These are phyloP conservation scores for Globisporangium barbulae DNA, from an alignment of 352 stramenopile species.

Conservation along the genomic window DNA sequence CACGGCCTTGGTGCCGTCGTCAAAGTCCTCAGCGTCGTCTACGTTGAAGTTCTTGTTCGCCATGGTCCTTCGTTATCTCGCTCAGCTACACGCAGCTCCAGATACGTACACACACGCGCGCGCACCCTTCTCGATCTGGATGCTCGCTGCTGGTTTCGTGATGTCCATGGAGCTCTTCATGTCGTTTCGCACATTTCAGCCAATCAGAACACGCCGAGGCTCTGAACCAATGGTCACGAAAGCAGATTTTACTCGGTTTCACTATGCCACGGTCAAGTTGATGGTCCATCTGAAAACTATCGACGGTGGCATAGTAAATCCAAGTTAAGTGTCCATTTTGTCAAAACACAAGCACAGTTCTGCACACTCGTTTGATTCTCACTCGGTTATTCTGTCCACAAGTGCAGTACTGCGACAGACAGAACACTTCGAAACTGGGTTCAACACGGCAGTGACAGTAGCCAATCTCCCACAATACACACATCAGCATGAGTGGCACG, in stretches of 20 bases:
- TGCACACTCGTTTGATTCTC: neutral
- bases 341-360: neutral
- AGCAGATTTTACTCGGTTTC: neutral
- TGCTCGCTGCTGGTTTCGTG: conserved; percentile 1
- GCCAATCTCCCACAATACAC: neutral
- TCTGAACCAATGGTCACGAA: conserved; percentile 9
- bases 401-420: neutral
- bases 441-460: conserved; percentile 11
- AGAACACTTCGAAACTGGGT: conserved; percentile 5
- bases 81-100: neutral
- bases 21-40: conserved; percentile 78
- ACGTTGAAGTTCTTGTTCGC: conserved; percentile 67
- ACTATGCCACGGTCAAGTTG: neutral
- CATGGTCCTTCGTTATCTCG: conserved; percentile 26
- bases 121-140: neutral
- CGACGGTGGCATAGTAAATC: neutral
- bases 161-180: conserved; percentile 6
- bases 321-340: neutral
- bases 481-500: neutral
- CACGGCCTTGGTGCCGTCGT: conserved; percentile 68
- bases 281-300: neutral
- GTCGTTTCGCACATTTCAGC: conserved; percentile 17
- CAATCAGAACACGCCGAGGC: conserved; percentile 26
- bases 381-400: neutral
- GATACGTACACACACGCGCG: neutral